Percentiles rank a stretch among this genome's conserved stretches.
These are phyloP conservation scores for Ceratocystis lukuohia DNA, from an alignment of 2,329 filamentous ascomycete genomes.

Conservation along the genomic window DNA sequence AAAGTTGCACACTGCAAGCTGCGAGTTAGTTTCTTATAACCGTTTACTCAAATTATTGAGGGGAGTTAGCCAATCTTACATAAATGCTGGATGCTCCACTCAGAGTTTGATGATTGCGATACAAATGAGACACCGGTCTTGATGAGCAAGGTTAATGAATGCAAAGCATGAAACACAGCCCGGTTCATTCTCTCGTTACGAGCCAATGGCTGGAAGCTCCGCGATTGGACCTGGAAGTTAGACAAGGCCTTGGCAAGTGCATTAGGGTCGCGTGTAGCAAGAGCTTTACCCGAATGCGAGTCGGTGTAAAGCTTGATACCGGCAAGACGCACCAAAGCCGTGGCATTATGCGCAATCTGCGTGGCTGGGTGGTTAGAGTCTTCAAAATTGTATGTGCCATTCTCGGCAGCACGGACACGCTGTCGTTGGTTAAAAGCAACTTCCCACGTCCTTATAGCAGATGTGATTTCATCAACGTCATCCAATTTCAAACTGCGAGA, in stretches of 20 bases:
- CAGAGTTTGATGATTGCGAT: conserved; percentile 44
- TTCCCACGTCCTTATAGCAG: conserved; percentile 45
- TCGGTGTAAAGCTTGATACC: conserved; percentile 56
- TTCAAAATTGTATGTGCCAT: conserved; percentile 25
- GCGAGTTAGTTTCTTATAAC: not conserved
- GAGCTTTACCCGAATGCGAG: conserved; percentile 45
- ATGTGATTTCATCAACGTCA: conserved; percentile 43
- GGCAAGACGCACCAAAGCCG: conserved; percentile 44
- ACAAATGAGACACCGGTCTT: conserved; percentile 51
- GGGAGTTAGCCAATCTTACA: conserved; percentile 29
- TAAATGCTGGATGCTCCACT: conserved; percentile 52
- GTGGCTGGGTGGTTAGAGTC: conserved; percentile 32
- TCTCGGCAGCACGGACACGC: conserved; percentile 37
- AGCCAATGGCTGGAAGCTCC: conserved; percentile 31
- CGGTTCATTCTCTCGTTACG: conserved; percentile 47
- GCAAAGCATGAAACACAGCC: conserved; percentile 54
- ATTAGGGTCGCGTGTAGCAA: conserved; percentile 51
- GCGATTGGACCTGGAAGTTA: conserved; percentile 12
- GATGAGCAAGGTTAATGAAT: conserved; percentile 53
- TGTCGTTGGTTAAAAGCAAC: conserved; percentile 44
- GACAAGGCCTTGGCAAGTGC: conserved; percentile 46
- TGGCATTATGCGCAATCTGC: conserved; percentile 53
- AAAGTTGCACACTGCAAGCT: conserved; percentile 42
- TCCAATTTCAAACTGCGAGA: conserved; percentile 39
- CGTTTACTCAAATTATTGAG: not conserved